Percentiles rank a stretch among this genome's conserved stretches.
Conservation (phyloP, 495 filamentous ascomycete genomes). For the Rhypophila decipiens region DNA sequence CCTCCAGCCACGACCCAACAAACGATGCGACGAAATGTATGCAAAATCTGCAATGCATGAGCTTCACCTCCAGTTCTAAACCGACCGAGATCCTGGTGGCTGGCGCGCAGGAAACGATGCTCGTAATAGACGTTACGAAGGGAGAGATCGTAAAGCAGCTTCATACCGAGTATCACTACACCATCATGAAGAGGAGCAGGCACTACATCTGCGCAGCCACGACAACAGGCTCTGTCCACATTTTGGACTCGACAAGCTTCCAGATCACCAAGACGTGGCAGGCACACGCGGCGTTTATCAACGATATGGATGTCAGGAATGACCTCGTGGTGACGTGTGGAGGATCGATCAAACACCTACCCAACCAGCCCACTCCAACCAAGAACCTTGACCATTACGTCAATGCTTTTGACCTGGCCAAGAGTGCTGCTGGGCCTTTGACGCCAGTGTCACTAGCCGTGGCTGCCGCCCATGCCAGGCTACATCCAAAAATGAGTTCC, state of each 20-base stretch:
- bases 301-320: constrained; percentile 91
- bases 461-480: constrained; percentile 83
- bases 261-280: constrained; percentile 78
- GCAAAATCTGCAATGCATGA: constrained; percentile 84
- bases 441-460: constrained; percentile 88
- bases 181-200: constrained; percentile 80
- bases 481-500: constrained; percentile 91
- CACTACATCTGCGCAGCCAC: constrained; percentile 86
- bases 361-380: constrained; percentile 32
- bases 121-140: constrained; percentile 82
- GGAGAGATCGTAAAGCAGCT: constrained; percentile 70
- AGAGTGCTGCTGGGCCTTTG: constrained; percentile 68
- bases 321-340: constrained; percentile 93
- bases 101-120: constrained; percentile 80
- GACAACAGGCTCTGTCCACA: constrained; percentile 71
- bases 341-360: constrained; percentile 62
- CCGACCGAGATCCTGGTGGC: constrained; percentile 78
- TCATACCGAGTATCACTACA: constrained; percentile 65
- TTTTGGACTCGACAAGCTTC: constrained; percentile 74
- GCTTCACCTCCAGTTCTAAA: constrained; percentile 79
- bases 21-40: too few relatives aligned
- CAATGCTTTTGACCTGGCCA: constrained; percentile 91
- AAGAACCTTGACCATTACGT: constrained; percentile 81
- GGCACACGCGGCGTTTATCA: constrained; percentile 74
- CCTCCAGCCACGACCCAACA: constrained; percentile 52